phyloP scores from a whole-genome alignment of 768 basidiomycete genomes.

The Hericium rajendrae region DNA sequence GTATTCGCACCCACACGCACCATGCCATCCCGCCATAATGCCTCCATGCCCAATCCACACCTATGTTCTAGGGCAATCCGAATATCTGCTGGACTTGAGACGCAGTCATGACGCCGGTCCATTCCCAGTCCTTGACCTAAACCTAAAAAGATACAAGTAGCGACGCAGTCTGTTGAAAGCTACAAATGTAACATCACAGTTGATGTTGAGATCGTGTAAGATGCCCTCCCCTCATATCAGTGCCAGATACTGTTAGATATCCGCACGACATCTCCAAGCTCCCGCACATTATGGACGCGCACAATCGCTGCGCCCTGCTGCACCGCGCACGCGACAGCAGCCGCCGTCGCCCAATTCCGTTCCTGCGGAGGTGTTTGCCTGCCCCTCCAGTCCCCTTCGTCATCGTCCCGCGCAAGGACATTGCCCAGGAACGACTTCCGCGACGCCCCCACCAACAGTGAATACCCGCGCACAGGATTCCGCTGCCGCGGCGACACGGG shows the following conservation, averaged over 20 bases:
- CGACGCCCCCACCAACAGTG: slow-evolving; percentile 68
- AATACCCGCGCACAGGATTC: slow-evolving; percentile 50
- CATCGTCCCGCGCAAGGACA: slow-evolving; percentile 42
- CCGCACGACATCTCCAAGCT: slow-evolving; percentile 64
- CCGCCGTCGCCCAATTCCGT: slow-evolving; percentile 70
- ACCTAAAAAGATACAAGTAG: no score
- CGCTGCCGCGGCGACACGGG: slow-evolving; percentile 5
- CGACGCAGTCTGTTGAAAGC: no score
- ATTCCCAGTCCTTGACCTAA: no score
- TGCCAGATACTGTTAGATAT: slow-evolving; percentile 40
- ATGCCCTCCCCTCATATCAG: background rate
- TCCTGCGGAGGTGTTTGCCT: slow-evolving; percentile 53
- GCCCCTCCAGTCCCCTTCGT: slow-evolving; percentile 30
- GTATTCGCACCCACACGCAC: slow-evolving; percentile 6
- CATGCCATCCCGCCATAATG: slow-evolving; percentile 4
- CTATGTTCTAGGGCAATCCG: slow-evolving; percentile 1
- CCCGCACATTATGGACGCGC: slow-evolving; percentile 72
- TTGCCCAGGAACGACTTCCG: slow-evolving; percentile 78
- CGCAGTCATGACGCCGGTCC: no score
- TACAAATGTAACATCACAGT: no score
- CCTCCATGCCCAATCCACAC: slow-evolving; percentile 6
- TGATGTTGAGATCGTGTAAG: no score
- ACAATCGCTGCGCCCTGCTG: slow-evolving; percentile 67
- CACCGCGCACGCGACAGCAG: slow-evolving; percentile 62
- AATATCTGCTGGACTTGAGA: background rate